Evolutionary conservation across 202 grass and related monocot species (phyloP).

Genomic region (Saccharum hybrid): DNA sequence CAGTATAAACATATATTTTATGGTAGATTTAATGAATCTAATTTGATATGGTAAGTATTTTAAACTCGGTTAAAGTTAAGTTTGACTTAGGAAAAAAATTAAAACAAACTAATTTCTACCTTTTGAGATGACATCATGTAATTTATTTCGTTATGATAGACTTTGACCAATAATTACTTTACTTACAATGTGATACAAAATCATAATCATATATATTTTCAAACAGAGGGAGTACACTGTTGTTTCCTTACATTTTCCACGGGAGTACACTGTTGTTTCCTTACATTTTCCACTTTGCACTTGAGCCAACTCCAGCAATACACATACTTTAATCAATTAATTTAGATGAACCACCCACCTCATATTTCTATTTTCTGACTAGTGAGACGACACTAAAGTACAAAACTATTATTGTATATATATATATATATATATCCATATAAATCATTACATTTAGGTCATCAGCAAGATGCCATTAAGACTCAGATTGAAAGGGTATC

Average conservation of each 20-base stretch:
- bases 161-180: too few species aligned
- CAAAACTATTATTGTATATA: constrained; percentile 36
- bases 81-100: not conserved
- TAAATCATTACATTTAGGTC: too few species aligned
- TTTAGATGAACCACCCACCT: not conserved
- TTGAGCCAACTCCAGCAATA: not conserved
- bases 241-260: not conserved
- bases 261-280: not conserved
- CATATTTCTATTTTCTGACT: not conserved
- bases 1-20: not conserved
- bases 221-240: not conserved
- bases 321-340: not conserved
- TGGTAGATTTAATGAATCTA: not conserved
- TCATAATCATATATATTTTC: not conserved
- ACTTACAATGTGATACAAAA: not conserved
- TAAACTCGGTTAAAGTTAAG: not conserved
- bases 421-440: too few species aligned
- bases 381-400: not conserved
- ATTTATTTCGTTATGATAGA: not conserved
- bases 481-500: not conserved
- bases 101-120: not conserved
- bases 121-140: not conserved
- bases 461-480: constrained; percentile 42
- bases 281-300: not conserved
- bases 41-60: not conserved